Conservation (phyloP, 768 basidiomycete genomes). For the Hygrophoropsis aurantiaca region DNA sequence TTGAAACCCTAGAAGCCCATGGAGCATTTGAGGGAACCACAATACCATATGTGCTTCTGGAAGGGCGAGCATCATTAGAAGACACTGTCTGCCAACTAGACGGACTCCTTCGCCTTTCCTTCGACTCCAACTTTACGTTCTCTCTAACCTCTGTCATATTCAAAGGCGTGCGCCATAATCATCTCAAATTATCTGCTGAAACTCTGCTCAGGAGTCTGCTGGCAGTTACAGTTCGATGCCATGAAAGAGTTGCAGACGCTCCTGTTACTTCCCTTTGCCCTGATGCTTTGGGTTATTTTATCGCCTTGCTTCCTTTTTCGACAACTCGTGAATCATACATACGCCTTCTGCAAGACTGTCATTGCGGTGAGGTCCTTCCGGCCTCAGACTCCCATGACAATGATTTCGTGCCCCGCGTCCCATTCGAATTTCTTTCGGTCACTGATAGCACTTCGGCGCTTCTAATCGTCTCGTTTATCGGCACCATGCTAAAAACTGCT, state of each 20-base stretch:
- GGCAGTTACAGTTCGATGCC: constrained; percentile 52
- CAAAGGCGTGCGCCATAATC: constrained; percentile 77
- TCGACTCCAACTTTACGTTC: constrained; percentile 78
- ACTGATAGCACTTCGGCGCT: constrained; percentile 64
- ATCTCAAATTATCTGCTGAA: constrained; percentile 61
- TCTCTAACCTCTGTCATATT: constrained; percentile 80
- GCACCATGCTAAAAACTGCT: constrained; percentile 71
- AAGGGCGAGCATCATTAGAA: constrained; percentile 62
- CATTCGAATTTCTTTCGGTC: constrained; percentile 59
- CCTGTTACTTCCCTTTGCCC: constrained; percentile 45
- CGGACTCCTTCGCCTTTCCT: constrained; percentile 68
- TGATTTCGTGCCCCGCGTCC: constrained; percentile 50
- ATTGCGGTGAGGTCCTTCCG: constrained; percentile 48
- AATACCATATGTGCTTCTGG: constrained; percentile 59
- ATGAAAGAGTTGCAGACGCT: constrained; percentile 36
- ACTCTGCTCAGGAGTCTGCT: constrained; percentile 63
- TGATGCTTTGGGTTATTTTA: constrained; percentile 74
- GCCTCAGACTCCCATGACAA: constrained; percentile 39
- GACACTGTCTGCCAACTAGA: constrained; percentile 74
- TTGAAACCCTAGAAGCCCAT: constrained; percentile 63
- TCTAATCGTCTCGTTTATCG: constrained; percentile 71
- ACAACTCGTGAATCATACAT: constrained; percentile 56
- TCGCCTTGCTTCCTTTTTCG: constrained; percentile 73
- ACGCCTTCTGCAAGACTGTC: constrained; percentile 61
- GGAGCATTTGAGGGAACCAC: constrained; percentile 55